These are phyloP conservation scores for Cladosporium sp. DNA, from an alignment of 2,329 filamentous ascomycete species.

Conservation along the genomic window DNA sequence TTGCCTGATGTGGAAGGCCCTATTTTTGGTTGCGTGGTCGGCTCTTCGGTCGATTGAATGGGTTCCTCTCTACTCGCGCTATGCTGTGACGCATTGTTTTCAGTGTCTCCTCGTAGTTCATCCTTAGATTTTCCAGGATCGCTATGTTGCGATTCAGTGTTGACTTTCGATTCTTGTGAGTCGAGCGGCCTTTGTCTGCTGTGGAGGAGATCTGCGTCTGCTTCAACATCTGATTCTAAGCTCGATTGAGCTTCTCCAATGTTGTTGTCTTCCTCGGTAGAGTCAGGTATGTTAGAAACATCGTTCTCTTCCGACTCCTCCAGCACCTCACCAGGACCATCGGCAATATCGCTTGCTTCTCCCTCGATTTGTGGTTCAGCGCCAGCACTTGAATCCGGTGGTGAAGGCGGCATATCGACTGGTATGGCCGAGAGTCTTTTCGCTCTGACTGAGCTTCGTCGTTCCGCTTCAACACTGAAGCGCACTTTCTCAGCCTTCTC, in stretches of 20 bases:
- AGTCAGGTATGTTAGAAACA: background rate
- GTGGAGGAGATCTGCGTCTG: background rate
- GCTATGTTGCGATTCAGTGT: no score
- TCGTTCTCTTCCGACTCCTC: background rate
- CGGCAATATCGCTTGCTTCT: background rate
- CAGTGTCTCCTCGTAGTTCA: no score
- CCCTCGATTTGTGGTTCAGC: conserved; percentile 16
- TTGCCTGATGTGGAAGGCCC: no score
- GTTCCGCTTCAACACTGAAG: background rate
- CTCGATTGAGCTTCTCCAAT: no score
- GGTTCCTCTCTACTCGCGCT: no score
- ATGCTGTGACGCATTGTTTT: no score
- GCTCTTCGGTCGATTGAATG: no score
- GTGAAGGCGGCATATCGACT: conserved; percentile 32
- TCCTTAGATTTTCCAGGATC: no score
- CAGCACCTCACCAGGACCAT: background rate
- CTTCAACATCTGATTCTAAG: background rate
- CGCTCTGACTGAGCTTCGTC: conserved; percentile 2
- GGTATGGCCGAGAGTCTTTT: conserved; percentile 27
- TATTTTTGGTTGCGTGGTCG: no score
- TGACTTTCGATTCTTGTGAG: no score
- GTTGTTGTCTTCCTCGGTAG: no score
- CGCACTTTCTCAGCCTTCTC: background rate
- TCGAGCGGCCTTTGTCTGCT: background rate
- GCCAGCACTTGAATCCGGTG: conserved; percentile 31